Conservation (phyloP, 2,329 filamentous ascomycete species). For the Fusarium transvaalense region DNA sequence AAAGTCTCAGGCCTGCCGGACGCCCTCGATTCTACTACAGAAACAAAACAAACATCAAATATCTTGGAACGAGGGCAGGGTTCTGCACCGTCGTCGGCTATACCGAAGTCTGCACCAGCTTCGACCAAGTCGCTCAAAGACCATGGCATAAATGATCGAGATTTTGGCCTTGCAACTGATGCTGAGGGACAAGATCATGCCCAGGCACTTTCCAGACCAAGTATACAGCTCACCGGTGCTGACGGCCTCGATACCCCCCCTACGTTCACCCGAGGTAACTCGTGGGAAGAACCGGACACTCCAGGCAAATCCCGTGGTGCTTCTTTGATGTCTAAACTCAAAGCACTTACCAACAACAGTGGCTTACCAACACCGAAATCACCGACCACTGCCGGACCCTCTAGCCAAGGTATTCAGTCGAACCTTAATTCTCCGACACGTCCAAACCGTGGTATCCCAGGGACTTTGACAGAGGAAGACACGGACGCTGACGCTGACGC, state of each 20-base stretch:
- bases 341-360: conserved; percentile 73
- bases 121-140: conserved; percentile 44
- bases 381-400: conserved; percentile 47
- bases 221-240: conserved; percentile 80
- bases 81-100: conserved; percentile 31
- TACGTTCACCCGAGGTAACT: conserved; percentile 71
- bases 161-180: conserved; percentile 31
- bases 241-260: conserved; percentile 63
- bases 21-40: conserved; percentile 17
- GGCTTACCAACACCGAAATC: conserved; percentile 61
- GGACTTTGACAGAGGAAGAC: conserved; percentile 65
- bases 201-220: conserved; percentile 58
- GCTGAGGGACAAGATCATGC: conserved; percentile 32
- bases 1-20: conserved; percentile 21
- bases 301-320: conserved; percentile 69
- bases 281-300: conserved; percentile 74
- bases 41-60: conserved; percentile 28
- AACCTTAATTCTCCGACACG: conserved; percentile 64
- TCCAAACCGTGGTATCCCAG: conserved; percentile 62
- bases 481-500: conserved; percentile 73
- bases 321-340: conserved; percentile 83
- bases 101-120: conserved; percentile 40
- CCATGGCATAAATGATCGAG: conserved; percentile 39
- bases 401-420: conserved; percentile 57
- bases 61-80: conserved; percentile 11